Evolutionary conservation across 495 filamentous ascomycete species (phyloP).

Genomic region (Tuber melanosporum): DNA sequence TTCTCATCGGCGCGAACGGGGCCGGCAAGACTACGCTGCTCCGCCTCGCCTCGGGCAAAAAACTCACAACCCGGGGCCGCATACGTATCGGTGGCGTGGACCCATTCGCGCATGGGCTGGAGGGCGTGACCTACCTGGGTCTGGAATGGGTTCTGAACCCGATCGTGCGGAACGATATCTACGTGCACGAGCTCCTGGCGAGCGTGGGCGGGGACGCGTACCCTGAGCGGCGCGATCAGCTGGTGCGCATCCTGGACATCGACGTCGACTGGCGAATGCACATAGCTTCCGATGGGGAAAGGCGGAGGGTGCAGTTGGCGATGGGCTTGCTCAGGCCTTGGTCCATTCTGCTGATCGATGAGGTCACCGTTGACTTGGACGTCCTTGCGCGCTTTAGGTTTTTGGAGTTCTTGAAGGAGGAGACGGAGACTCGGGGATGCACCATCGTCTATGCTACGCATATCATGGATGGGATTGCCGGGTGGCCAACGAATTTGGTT

Average conservation of each 20-base stretch:
- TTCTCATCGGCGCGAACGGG: constrained; percentile 93
- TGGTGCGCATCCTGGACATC: constrained; percentile 83
- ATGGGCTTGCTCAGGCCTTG: constrained; percentile 96
- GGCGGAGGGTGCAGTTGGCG: constrained; percentile 83
- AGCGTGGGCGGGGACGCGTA: constrained; percentile 83
- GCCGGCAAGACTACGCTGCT: constrained; percentile 96
- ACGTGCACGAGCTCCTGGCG: constrained; percentile 72
- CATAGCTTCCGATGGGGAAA: constrained; percentile 83
- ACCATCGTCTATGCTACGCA: constrained; percentile 98
- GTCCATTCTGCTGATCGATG: constrained; percentile 83
- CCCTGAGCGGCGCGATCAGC: constrained; percentile 71
- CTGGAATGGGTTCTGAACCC: constrained; percentile 96
- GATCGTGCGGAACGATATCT: constrained; percentile 91
- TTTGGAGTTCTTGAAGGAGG: constrained; percentile 73
- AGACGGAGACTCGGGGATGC: constrained; percentile 73
- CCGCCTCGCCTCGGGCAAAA: constrained; percentile 69
- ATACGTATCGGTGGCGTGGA: constrained; percentile 74
- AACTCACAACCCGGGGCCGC: constrained; percentile 67
- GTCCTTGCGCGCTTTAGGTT: constrained; percentile 77
- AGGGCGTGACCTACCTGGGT: constrained; percentile 94
- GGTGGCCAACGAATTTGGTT: constrained; percentile 91
- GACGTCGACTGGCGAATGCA: constrained; percentile 92
- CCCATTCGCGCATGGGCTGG: constrained; percentile 78
- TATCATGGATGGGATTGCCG: constrained; percentile 84
- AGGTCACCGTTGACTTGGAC: constrained; percentile 96